Conservation (phyloP, 305 asterid genomes). For the Fraxinus albicans region DNA sequence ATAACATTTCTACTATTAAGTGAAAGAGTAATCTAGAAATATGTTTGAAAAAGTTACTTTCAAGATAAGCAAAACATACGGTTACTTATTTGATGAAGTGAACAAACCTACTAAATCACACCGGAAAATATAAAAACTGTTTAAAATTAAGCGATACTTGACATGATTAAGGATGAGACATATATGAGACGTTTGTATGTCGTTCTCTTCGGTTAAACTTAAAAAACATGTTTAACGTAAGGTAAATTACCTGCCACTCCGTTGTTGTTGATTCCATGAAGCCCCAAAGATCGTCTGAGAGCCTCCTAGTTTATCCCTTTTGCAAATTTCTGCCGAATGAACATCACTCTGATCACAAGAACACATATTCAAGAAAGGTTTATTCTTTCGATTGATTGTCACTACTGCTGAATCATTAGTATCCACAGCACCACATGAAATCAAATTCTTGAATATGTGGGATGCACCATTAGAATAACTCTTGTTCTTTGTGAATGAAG, state of each 20-base stretch:
- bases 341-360: constrained; percentile 26
- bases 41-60: too few relatives aligned
- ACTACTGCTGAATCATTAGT: constrained; percentile 62
- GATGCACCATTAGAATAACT: constrained; percentile 47
- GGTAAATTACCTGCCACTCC: constrained; percentile 46
- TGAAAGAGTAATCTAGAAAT: too few relatives aligned
- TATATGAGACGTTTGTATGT: not conserved
- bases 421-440: constrained; percentile 64
- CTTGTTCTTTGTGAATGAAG: constrained; percentile 40
- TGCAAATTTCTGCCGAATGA: constrained; percentile 33
- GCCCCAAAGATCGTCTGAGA: constrained; percentile 67
- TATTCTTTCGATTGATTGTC: constrained; percentile 31
- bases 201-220: not conserved
- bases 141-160: not conserved
- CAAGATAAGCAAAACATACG: too few relatives aligned
- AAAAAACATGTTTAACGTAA: not conserved
- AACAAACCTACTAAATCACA: too few relatives aligned
- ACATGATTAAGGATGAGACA: not conserved
- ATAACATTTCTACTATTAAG: too few relatives aligned
- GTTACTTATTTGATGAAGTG: too few relatives aligned
- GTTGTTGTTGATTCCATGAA: constrained; percentile 39
- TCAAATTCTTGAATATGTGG: constrained; percentile 48
- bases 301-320: constrained; percentile 55
- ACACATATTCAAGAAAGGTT: constrained; percentile 32
- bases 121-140: too few relatives aligned